Conservation (phyloP, 768 basidiomycete species). For the Rhodotorula kratochvilovae region DNA sequence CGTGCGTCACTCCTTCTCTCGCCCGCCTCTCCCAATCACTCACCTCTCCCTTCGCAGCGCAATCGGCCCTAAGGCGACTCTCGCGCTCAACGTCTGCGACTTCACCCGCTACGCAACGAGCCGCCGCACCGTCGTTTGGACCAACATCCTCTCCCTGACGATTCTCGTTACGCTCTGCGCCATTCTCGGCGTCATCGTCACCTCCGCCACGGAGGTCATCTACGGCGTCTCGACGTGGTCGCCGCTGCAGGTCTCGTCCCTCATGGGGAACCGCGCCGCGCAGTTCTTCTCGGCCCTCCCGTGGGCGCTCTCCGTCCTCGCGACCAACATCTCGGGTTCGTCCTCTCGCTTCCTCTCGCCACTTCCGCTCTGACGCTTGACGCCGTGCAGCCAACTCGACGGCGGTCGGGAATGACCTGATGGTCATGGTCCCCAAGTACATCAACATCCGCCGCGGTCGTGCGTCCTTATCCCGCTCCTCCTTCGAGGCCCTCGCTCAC, state of each 20-base stretch:
- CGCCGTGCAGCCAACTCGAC: constrained; percentile 26
- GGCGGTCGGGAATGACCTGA: constrained; percentile 35
- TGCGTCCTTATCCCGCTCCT: background rate
- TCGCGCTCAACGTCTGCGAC: constrained; percentile 37
- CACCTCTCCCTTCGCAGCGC: background rate
- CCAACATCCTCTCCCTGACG: constrained; percentile 42
- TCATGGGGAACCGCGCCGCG: constrained; percentile 41
- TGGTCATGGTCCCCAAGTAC: constrained; percentile 40
- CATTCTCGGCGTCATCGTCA: constrained; percentile 35
- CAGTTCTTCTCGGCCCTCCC: constrained; percentile 37
- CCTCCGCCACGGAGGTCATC: constrained; percentile 29
- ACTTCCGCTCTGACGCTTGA: background rate
- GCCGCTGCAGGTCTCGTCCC: constrained; percentile 32
- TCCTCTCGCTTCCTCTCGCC: background rate
- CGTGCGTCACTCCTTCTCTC: background rate
- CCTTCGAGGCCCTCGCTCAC: background rate
- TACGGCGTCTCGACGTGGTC: constrained; percentile 34
- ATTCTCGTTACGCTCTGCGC: constrained; percentile 35
- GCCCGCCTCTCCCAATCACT: too few species aligned
- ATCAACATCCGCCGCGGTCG: constrained; percentile 42
- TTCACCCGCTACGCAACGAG: constrained; percentile 40
- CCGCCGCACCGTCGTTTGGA: constrained; percentile 30
- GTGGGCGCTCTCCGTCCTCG: constrained; percentile 19
- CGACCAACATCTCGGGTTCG: constrained; percentile 28
- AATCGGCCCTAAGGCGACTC: constrained; percentile 31